These are phyloP conservation scores for Lotmaria passim DNA, from an alignment of 208 protist genomes.

Conservation along the genomic window DNA sequence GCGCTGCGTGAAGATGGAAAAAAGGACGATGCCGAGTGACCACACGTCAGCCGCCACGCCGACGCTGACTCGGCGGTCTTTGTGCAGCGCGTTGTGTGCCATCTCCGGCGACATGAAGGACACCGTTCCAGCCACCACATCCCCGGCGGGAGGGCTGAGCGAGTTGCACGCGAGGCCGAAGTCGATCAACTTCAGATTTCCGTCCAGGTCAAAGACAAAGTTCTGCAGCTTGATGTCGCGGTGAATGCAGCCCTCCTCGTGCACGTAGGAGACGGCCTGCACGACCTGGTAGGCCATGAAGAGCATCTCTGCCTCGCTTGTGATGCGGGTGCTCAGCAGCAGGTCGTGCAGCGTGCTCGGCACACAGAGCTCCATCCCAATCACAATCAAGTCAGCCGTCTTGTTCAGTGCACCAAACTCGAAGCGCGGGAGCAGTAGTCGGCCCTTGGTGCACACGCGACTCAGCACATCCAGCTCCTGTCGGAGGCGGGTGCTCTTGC, in stretches of 20 bases:
- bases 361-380: slow-evolving; percentile 91
- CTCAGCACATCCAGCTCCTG: slow-evolving; percentile 85
- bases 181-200: slow-evolving; percentile 91
- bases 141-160: slow-evolving; percentile 75
- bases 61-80: slow-evolving; percentile 80
- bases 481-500: slow-evolving; percentile 75
- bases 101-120: slow-evolving; percentile 94
- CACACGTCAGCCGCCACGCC: slow-evolving; percentile 85
- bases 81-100: slow-evolving; percentile 89
- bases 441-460: slow-evolving; percentile 84
- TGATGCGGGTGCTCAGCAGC: slow-evolving; percentile 75
- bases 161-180: slow-evolving; percentile 87
- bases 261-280: slow-evolving; percentile 89
- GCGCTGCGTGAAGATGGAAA: slow-evolving; percentile 89
- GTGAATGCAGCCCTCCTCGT: slow-evolving; percentile 88
- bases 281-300: slow-evolving; percentile 92
- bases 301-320: slow-evolving; percentile 84
- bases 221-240: slow-evolving; percentile 93
- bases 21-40: slow-evolving; percentile 90
- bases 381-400: slow-evolving; percentile 72
- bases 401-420: slow-evolving; percentile 91
- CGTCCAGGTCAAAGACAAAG: slow-evolving; percentile 90
- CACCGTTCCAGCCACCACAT: slow-evolving; percentile 90
- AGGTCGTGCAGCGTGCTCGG: slow-evolving; percentile 90
- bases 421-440: slow-evolving; percentile 83